Conservation (phyloP, 2,329 filamentous ascomycete species). For the Colletotrichum brevisporum region DNA sequence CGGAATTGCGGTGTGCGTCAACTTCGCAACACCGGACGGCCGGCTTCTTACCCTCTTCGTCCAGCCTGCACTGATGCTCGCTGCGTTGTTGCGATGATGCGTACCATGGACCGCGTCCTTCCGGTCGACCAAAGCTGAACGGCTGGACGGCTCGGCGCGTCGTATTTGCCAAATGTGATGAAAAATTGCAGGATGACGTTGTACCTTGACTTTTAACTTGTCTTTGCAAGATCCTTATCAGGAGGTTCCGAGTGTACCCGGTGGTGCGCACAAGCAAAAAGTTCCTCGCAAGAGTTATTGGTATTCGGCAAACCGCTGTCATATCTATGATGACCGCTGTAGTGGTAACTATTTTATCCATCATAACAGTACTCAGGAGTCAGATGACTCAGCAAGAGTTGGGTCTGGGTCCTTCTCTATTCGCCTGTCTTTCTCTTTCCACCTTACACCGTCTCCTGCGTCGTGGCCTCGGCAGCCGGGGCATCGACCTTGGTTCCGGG, state of each 20-base stretch:
- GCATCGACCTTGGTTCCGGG: slow-evolving; percentile 17
- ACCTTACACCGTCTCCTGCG: slow-evolving; percentile 6
- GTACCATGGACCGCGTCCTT: slow-evolving; percentile 15
- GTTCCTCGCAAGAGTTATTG: neutral
- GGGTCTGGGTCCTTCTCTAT: no score
- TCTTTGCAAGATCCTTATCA: neutral
- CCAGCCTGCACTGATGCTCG: neutral
- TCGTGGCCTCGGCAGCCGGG: slow-evolving; percentile 8
- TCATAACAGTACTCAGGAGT: no score
- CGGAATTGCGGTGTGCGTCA: slow-evolving; percentile 20
- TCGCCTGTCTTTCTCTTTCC: neutral
- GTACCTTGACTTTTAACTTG: neutral
- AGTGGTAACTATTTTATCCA: neutral
- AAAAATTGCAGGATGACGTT: slow-evolving; percentile 3
- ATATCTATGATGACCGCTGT: neutral
- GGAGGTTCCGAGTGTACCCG: neutral
- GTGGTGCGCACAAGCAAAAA: neutral
- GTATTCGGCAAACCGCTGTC: slow-evolving; percentile 1
- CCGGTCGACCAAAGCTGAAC: slow-evolving; percentile 7
- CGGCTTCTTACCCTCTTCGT: neutral
- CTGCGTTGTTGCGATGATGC: slow-evolving; percentile 1
- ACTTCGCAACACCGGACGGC: neutral
- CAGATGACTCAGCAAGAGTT: neutral
- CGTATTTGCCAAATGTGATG: neutral
- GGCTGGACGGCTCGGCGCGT: slow-evolving; percentile 10